Conservation (phyloP, 2,329 filamentous ascomycete species). For the Fusarium sp. region DNA sequence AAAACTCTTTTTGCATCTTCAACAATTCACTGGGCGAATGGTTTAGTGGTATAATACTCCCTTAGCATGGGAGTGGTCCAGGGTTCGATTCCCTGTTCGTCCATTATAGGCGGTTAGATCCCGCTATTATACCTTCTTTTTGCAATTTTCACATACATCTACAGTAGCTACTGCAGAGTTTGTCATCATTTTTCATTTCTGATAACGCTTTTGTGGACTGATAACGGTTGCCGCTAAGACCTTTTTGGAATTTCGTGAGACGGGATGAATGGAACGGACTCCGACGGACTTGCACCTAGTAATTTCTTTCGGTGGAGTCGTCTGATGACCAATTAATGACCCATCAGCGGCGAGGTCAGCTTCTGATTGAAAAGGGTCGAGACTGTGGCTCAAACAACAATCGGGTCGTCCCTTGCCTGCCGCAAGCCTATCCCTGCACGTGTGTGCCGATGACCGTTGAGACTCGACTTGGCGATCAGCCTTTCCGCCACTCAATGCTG, state of each 20-base stretch:
- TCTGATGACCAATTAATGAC: neutral
- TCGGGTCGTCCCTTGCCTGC: neutral
- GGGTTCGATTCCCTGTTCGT: conserved; percentile 36
- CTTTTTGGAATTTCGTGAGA: neutral
- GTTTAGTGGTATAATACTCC: conserved; percentile 37
- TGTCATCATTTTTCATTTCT: no score
- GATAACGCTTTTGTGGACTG: no score
- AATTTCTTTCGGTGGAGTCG: neutral
- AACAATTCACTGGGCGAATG: conserved; percentile 21
- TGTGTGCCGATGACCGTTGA: neutral
- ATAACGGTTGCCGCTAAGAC: neutral
- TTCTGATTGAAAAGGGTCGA: neutral
- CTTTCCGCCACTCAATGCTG: neutral
- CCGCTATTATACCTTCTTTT: neutral
- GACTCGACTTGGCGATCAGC: neutral
- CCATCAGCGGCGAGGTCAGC: neutral
- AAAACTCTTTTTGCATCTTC: no score
- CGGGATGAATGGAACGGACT: neutral
- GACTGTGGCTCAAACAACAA: neutral
- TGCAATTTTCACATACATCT: neutral
- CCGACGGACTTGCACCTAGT: neutral
- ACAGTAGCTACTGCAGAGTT: no score
- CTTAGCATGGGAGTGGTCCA: conserved; percentile 35
- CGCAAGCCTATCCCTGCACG: neutral
- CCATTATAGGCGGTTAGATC: neutral